Evolutionary conservation across 208 protist genomes (phyloP).

Genomic region (Acanthamoeba sp.): DNA sequence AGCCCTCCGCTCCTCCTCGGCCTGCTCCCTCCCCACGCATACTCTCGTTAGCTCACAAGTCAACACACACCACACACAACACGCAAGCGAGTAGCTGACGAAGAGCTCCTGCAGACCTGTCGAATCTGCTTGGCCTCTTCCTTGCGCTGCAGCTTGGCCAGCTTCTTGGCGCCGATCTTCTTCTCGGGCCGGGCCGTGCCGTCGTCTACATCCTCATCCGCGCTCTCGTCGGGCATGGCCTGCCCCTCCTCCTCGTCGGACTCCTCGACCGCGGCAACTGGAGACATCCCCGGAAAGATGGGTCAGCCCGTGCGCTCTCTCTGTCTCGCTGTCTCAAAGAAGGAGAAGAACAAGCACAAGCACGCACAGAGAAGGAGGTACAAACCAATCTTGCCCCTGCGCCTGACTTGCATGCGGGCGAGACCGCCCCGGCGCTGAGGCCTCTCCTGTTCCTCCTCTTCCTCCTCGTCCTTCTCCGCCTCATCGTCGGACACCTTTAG

Average conservation of each 20-base stretch:
- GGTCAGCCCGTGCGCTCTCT: not conserved
- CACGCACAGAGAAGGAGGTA: not conserved
- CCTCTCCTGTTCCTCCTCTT: not conserved
- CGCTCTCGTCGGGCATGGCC: not conserved
- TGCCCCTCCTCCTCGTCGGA: not conserved
- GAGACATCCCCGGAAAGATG: not conserved
- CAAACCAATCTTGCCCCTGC: not conserved
- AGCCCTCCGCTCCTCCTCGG: not conserved
- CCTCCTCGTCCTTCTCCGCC: slow-evolving; percentile 1
- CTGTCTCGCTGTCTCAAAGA: not conserved
- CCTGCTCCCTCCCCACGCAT: not conserved
- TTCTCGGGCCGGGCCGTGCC: not conserved
- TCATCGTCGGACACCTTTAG: not conserved
- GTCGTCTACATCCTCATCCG: not conserved
- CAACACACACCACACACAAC: not conserved
- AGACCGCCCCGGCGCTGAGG: slow-evolving; percentile 3
- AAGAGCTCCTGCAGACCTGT: not conserved
- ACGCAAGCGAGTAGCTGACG: not conserved
- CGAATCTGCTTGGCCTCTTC: not conserved
- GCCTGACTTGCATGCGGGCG: slow-evolving; percentile 22
- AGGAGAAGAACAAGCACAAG: not conserved
- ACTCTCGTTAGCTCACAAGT: not conserved
- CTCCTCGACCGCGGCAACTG: not conserved
- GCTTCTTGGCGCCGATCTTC: slow-evolving; percentile 44
- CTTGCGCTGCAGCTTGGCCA: slow-evolving; percentile 24